Conservation (phyloP, 2,329 filamentous ascomycete species). For the Sclerotinia trifoliorum region DNA sequence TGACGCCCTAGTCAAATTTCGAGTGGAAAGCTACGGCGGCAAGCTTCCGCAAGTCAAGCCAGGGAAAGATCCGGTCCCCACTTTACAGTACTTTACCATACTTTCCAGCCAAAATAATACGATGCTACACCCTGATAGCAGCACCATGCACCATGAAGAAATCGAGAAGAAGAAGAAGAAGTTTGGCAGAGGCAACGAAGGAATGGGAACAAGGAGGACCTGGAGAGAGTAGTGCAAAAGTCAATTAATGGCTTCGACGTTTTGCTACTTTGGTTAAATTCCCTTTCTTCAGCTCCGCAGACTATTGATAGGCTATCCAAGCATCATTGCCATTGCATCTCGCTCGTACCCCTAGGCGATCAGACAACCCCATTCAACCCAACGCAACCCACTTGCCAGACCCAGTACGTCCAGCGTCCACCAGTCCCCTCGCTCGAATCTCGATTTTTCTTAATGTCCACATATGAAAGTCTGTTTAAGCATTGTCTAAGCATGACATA, state of each 20-base stretch:
- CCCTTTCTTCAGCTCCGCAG: background rate
- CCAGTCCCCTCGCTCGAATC: background rate
- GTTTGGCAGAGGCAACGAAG: background rate
- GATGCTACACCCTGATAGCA: background rate
- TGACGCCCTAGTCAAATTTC: background rate
- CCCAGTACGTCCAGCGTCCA: background rate
- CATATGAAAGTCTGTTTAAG: background rate
- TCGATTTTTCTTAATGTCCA: background rate
- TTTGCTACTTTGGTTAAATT: background rate
- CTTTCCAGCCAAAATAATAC: conserved; percentile 9
- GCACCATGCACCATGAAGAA: background rate
- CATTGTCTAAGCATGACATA: background rate
- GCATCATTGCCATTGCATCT: background rate
- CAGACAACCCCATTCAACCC: background rate
- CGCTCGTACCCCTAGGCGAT: background rate
- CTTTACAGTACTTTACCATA: conserved; percentile 8
- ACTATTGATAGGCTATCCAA: background rate
- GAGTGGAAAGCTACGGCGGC: conserved; percentile 1
- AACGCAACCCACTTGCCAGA: background rate
- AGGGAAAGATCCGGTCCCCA: conserved; percentile 19
- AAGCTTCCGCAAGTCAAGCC: conserved; percentile 11
- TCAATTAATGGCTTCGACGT: background rate
- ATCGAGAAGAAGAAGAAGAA: too few relatives aligned
- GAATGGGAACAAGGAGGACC: background rate
- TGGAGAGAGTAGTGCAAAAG: background rate